phyloP scores from a whole-genome alignment of 2,329 filamentous ascomycete genomes.

The Aspergillus tubingensis region DNA sequence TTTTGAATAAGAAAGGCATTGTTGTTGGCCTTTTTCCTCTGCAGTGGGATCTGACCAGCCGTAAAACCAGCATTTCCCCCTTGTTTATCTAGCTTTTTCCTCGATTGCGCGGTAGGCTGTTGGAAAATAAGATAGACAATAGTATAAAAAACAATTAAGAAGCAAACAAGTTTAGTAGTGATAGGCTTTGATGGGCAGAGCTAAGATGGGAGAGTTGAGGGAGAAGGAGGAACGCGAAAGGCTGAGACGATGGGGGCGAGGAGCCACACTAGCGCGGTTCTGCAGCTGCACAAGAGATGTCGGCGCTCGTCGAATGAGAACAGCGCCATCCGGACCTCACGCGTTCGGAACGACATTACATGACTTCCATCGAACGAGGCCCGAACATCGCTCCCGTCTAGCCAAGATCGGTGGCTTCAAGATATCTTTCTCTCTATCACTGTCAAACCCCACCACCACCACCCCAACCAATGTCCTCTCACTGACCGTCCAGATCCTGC shows the following conservation, averaged over 20 bases:
- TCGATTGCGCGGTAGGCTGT: neutral
- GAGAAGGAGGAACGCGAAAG: neutral
- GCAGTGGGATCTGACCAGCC: neutral
- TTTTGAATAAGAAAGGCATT: conserved; percentile 6
- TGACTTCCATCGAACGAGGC: neutral
- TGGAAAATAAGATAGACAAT: neutral
- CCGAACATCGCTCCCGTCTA: neutral
- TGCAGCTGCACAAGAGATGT: conserved; percentile 1
- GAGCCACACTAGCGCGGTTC: neutral
- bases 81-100: neutral
- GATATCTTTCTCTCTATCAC: neutral
- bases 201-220: neutral
- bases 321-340: neutral
- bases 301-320: neutral
- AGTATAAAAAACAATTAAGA: neutral
- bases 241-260: neutral
- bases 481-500: neutral
- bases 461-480: neutral
- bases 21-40: neutral
- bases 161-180: neutral
- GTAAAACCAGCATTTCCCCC: neutral
- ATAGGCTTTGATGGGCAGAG: neutral
- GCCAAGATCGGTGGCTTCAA: neutral
- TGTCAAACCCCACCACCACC: neutral
- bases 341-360: neutral